Base-by-base conservation (phyloP, 148 eudicot genomes). In the Vaccinium myrtillus region DNA sequence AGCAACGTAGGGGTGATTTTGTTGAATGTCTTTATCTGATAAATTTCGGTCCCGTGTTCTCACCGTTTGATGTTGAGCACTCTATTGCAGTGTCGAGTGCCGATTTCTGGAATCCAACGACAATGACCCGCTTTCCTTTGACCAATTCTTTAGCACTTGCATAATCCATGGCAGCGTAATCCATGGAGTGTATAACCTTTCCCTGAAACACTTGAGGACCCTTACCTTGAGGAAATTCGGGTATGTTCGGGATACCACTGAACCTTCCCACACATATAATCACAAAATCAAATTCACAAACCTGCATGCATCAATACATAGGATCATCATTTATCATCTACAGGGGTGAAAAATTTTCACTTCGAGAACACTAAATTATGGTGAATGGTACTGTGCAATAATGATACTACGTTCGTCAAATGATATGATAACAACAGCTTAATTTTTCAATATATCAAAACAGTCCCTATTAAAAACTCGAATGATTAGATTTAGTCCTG, bases 61-160 rank as follows among this genome's bases (percentile, higher is more conserved):
- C 15, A 85, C 86, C 98, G 11, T 95, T 94, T 48, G 85, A 88
- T 1, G 81, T 46, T 9, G 96, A 88, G 77, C 91, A 89, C 71
- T 92, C 93, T 90, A 86, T 88, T 3, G 95, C 91, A 58, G 93
- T 89, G 86, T 95, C 98, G 16, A 94, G 84, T 21, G 91, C 98
- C 14, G 92, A 89, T 89, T 94, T 94, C 55, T 86, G 92, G 63
- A 86, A 82, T 53, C 98, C 98, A 19, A 95, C 95, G 2, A 95
- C 91, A 4, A 86, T 86, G 16, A 92, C 91, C 36, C 80, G 55
- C 85, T 95, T 93, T 3, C 91, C 95, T 76, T 84, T 81, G 77
- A 95, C 71, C 39, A 89, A 80, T 43, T 82, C 79, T 23, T 82
- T 77, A 12, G 97, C 97, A 32, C 18, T 16, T 8, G 84, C 59